phyloP scores from a whole-genome alignment of 257 asterid genomes.

The Nicotiana sylvestris region DNA sequence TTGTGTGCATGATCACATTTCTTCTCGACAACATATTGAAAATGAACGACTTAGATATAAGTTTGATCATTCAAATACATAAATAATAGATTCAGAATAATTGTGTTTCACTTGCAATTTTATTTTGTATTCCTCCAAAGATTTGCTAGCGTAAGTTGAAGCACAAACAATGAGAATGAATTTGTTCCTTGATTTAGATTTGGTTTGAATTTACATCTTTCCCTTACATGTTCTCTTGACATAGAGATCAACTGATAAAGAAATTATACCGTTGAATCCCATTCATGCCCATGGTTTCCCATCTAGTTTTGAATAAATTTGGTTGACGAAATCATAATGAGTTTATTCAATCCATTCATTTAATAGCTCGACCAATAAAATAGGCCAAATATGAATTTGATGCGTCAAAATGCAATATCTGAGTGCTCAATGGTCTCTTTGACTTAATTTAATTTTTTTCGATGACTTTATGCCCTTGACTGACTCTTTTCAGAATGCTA shows the following conservation, averaged over 20 bases:
- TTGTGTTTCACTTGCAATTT: neutral
- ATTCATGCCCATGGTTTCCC: neutral
- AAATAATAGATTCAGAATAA: neutral
- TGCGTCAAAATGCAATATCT: neutral
- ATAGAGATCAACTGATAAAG: neutral
- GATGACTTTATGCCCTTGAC: neutral
- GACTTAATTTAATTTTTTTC: neutral
- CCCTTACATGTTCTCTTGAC: neutral
- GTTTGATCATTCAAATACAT: neutral
- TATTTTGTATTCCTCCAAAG: neutral
- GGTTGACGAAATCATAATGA: neutral
- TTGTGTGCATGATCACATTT: neutral
- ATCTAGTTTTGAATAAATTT: neutral
- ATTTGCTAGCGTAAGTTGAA: neutral
- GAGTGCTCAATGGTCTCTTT: neutral
- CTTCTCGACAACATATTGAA: neutral
- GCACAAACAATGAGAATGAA: neutral
- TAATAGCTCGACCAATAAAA: neutral
- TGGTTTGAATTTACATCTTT: neutral
- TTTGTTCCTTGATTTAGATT: neutral
- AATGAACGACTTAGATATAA: neutral
- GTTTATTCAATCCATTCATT: neutral
- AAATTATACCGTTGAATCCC: neutral
- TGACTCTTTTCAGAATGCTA: conserved; percentile 47
- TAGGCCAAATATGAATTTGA: neutral